phyloP scores from a whole-genome alignment of 371 early-diverging fungal genomes.

The Entomophthora muscae region DNA sequence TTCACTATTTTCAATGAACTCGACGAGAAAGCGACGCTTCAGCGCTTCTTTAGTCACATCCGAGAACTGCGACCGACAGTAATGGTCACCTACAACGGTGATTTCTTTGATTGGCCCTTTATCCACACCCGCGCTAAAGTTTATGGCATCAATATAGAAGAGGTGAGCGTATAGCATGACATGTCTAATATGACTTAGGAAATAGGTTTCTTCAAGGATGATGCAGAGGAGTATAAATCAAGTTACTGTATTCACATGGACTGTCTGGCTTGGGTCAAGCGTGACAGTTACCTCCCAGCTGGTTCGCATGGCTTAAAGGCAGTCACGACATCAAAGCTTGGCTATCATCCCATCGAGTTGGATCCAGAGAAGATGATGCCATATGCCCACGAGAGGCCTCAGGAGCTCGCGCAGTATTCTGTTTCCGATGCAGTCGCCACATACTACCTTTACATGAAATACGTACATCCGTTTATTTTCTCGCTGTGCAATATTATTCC shows the following conservation, averaged over 20 bases:
- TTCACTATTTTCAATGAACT: constrained; percentile 95
- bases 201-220: constrained; percentile 70
- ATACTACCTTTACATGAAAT: constrained; percentile 98
- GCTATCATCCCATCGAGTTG: constrained; percentile 97
- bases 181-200: constrained; percentile 29
- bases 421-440: constrained; percentile 99
- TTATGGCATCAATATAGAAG: constrained; percentile 68
- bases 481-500: constrained; percentile 99
- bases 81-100: constrained; percentile 98
- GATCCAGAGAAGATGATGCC: constrained; percentile 99
- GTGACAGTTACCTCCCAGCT: constrained; percentile 97
- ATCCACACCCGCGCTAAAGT: constrained; percentile 71
- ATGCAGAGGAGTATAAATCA: constrained; percentile 73
- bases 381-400: constrained; percentile 88
- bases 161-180: constrained; percentile 20
- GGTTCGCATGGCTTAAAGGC: constrained; percentile 96
- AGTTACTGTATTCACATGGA: constrained; percentile 96
- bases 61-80: constrained; percentile 78
- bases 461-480: constrained; percentile 98
- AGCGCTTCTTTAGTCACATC: constrained; percentile 88
- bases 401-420: constrained; percentile 95
- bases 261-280: constrained; percentile 98
- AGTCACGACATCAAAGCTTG: constrained; percentile 92
- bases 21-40: constrained; percentile 61
- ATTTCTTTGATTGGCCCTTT: constrained; percentile 99